A percentile compares a stretch with the other conserved stretches of the same genome.
These are phyloP conservation scores for Debaryomyces udenii DNA, from an alignment of 1,139 yeast species.

Conservation along the genomic window DNA sequence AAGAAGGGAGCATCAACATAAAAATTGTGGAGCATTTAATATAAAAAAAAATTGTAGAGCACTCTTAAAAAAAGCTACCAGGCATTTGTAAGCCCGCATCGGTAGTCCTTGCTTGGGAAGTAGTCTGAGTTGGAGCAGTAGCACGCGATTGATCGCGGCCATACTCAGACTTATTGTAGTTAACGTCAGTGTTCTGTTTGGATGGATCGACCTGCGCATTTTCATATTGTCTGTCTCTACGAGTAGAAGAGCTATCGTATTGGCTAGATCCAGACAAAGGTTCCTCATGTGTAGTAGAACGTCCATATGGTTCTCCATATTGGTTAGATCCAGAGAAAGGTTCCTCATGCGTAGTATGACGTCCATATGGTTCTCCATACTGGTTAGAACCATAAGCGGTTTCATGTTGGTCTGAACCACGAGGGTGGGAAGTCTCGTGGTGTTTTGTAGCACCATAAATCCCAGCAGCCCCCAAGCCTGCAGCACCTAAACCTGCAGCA, in stretches of 20 bases:
- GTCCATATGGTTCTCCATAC: too few species aligned
- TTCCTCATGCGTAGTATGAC: too few species aligned
- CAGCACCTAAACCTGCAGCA: conserved; percentile 11
- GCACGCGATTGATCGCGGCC: neutral
- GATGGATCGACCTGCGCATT: neutral
- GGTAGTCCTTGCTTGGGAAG: neutral
- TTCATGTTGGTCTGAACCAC: neutral
- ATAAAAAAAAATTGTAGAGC: neutral
- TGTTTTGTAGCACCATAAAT: conserved; percentile 13
- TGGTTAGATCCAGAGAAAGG: neutral
- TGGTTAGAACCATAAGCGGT: neutral
- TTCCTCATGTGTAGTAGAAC: too few species aligned
- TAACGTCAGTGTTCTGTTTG: neutral
- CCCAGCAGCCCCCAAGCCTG: conserved; percentile 12
- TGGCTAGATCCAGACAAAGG: neutral
- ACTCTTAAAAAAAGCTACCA: conserved; percentile 1
- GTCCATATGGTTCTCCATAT: neutral
- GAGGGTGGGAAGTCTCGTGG: neutral
- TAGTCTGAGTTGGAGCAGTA: neutral
- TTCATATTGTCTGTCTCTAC: neutral
- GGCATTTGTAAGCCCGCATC: neutral
- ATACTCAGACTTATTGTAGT: neutral
- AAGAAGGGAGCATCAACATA: neutral
- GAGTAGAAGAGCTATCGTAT: neutral
- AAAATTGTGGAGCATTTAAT: neutral